Evolutionary conservation across 208 protist genomes (phyloP).

Genomic region (Jaenimonas drosophilae): DNA sequence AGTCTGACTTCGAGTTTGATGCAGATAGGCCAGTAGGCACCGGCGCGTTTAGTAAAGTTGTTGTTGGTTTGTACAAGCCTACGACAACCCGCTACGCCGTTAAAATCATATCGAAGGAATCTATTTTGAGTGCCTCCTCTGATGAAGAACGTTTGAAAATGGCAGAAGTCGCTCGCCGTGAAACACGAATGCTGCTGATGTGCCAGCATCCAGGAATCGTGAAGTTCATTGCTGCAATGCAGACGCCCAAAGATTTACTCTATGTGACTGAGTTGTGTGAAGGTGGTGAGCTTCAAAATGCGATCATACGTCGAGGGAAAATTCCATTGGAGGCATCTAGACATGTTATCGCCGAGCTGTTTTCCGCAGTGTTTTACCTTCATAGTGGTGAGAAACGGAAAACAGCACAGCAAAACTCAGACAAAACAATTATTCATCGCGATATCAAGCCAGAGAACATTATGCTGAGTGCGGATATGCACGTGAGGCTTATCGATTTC

Average conservation of each 20-base stretch:
- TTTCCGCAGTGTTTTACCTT: slow-evolving; percentile 93
- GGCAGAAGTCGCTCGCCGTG: slow-evolving; percentile 73
- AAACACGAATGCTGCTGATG: slow-evolving; percentile 78
- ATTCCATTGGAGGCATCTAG: slow-evolving; percentile 79
- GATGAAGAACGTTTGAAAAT: slow-evolving; percentile 79
- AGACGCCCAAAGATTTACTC: slow-evolving; percentile 71
- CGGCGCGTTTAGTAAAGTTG: slow-evolving; percentile 84
- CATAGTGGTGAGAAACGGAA: slow-evolving; percentile 76
- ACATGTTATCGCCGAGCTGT: slow-evolving; percentile 88
- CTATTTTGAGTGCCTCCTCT: slow-evolving; percentile 76
- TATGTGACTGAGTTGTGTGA: slow-evolving; percentile 84
- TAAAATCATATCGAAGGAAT: slow-evolving; percentile 77
- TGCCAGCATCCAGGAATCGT: slow-evolving; percentile 87
- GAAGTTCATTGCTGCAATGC: slow-evolving; percentile 74
- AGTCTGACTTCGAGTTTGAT: slow-evolving; percentile 76
- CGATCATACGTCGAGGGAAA: slow-evolving; percentile 34
- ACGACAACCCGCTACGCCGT: slow-evolving; percentile 64
- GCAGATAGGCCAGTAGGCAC: slow-evolving; percentile 46
- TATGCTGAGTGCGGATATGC: slow-evolving; percentile 84
- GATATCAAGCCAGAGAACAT: slow-evolving; percentile 97
- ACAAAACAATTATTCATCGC: slow-evolving; percentile 83
- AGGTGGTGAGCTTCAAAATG: slow-evolving; percentile 74
- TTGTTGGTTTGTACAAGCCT: slow-evolving; percentile 59
- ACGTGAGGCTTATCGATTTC: slow-evolving; percentile 95
- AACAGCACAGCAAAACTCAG: slow-evolving; percentile 8